phyloP scores from a whole-genome alignment of 106 monocot genomes.

The Dendrobium chrysotoxum region DNA sequence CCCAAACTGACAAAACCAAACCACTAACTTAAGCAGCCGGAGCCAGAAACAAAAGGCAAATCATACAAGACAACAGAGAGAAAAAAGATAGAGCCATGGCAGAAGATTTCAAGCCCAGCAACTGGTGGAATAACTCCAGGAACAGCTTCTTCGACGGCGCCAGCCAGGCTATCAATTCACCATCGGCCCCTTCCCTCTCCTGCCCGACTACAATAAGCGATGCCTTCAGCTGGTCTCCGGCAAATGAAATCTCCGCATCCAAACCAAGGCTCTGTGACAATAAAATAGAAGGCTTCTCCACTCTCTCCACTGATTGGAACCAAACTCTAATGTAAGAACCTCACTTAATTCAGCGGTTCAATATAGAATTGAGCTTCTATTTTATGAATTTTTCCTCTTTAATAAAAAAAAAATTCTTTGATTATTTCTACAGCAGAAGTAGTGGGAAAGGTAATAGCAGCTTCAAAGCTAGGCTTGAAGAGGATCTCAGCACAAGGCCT shows the following conservation, averaged over 20 bases:
- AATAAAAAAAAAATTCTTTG: not conserved
- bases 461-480: not conserved
- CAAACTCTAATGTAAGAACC: slow-evolving; percentile 1
- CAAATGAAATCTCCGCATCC: not conserved
- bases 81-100: slow-evolving; percentile 2
- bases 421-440: not conserved
- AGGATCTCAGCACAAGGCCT: not conserved
- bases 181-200: not conserved
- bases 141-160: not conserved
- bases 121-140: not conserved
- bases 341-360: not conserved
- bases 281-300: not conserved
- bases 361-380: too few species aligned
- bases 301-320: not conserved
- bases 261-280: not conserved
- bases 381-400: not conserved
- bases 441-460: not conserved
- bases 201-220: not conserved
- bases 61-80: not conserved
- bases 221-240: not conserved
- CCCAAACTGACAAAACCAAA: not conserved
- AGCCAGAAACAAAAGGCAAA: not conserved
- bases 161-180: not conserved
- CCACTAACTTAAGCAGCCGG: too few species aligned
- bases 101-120: slow-evolving; percentile 4